Percentiles rank a stretch among this genome's conserved stretches.
Conservation (phyloP, 768 basidiomycete genomes). For the Goffeauzyma gilvescens region DNA sequence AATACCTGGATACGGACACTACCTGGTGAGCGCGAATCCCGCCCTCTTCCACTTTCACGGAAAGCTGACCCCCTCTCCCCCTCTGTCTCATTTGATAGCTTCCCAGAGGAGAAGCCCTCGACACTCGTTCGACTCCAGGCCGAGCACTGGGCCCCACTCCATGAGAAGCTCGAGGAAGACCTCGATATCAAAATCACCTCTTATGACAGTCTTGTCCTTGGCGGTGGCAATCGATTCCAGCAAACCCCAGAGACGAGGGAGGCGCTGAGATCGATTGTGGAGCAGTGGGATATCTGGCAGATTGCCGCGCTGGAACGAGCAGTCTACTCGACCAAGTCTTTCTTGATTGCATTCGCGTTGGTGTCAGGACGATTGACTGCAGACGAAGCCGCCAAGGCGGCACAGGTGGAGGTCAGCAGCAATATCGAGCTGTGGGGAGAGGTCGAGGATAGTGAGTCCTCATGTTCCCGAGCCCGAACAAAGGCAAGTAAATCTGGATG, state of each 20-base stretch:
- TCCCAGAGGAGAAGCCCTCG: conserved; percentile 59
- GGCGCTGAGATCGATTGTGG: conserved; percentile 43
- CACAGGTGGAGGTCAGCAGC: conserved; percentile 81
- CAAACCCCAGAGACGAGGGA: conserved; percentile 53
- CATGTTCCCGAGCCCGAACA: background rate
- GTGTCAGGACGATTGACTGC: conserved; percentile 55
- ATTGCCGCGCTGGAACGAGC: conserved; percentile 85
- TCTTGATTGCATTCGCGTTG: conserved; percentile 69
- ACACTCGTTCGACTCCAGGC: conserved; percentile 58
- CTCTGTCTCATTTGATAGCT: conserved; percentile 37
- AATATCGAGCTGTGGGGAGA: conserved; percentile 99
- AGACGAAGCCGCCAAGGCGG: conserved; percentile 65
- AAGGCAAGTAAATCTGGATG: too few species aligned
- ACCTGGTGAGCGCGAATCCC: conserved; percentile 20
- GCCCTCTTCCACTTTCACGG: background rate
- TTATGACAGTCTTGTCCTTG: conserved; percentile 36
- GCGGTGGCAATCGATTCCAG: conserved; percentile 48
- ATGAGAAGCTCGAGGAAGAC: conserved; percentile 53
- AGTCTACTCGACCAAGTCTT: conserved; percentile 73
- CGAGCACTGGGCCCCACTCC: conserved; percentile 70
- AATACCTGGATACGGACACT: conserved; percentile 86
- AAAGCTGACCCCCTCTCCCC: background rate
- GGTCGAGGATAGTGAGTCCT: conserved; percentile 81
- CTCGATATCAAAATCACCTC: conserved; percentile 46
- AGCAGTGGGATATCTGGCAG: conserved; percentile 59